These are phyloP conservation scores for Prunus mira DNA, from an alignment of 306 rosid species.

Conservation along the genomic window DNA sequence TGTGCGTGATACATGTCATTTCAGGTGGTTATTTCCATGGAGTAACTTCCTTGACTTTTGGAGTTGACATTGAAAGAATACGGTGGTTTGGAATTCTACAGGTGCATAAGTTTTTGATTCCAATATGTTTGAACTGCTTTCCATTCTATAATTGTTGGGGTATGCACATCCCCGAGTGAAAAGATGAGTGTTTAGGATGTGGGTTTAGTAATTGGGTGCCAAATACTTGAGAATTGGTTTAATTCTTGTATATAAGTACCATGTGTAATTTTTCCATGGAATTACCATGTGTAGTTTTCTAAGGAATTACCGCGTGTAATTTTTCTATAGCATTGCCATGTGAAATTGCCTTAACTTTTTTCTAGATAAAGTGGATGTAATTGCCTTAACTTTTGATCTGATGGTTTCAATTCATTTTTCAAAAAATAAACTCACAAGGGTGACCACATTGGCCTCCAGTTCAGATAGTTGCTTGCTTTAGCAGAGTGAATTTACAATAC, in stretches of 20 bases:
- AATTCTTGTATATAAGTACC: no score
- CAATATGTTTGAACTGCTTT: conserved; percentile 9
- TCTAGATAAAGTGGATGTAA: no score
- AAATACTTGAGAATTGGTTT: background rate
- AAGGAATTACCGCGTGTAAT: no score
- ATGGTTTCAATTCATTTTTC: background rate
- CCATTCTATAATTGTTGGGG: background rate
- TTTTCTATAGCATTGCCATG: no score
- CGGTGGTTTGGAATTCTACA: conserved; percentile 82
- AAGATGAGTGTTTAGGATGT: background rate
- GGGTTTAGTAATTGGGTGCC: background rate
- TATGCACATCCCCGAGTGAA: background rate
- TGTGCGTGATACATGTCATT: conserved; percentile 20
- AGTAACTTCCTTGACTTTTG: conserved; percentile 63
- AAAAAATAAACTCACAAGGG: background rate
- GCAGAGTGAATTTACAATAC: background rate
- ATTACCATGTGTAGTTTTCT: no score
- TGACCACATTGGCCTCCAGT: background rate
- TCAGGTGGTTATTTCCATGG: conserved; percentile 97
- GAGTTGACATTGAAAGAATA: conserved; percentile 71
- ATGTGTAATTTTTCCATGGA: no score
- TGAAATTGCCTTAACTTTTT: no score
- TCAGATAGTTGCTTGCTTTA: background rate
- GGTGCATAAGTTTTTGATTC: conserved; percentile 32
- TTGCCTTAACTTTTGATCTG: background rate